Conservation (phyloP, 306 rosid species). For the Pterocarpus macrocarpus region DNA sequence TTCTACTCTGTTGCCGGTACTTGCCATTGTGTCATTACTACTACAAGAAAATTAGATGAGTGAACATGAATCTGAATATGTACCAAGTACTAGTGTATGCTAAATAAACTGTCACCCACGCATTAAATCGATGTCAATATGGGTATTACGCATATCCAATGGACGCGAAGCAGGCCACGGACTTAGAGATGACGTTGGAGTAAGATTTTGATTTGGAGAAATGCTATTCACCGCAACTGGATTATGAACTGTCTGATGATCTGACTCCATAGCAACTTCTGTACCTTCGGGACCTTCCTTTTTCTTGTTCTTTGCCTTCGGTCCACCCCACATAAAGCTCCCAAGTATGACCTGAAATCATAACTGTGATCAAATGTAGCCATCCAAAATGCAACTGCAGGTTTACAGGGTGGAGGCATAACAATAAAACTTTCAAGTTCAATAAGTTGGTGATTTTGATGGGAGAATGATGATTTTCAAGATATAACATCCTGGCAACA, state of each 20-base stretch:
- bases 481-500: constrained; percentile 12
- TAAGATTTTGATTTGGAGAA: constrained; percentile 63
- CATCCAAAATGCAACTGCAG: not conserved
- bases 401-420: not conserved
- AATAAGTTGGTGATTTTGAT: not conserved
- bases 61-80: constrained; percentile 52
- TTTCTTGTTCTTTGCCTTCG: constrained; percentile 74
- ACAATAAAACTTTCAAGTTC: not conserved
- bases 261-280: constrained; percentile 66
- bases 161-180: constrained; percentile 79
- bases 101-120: constrained; percentile 69
- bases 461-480: not conserved
- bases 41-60: constrained; percentile 63
- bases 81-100: constrained; percentile 46
- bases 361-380: constrained; percentile 28
- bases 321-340: constrained; percentile 89
- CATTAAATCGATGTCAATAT: constrained; percentile 93
- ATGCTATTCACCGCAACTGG: constrained; percentile 58
- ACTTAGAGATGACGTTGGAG: constrained; percentile 64
- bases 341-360: constrained; percentile 87
- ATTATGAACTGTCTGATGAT: constrained; percentile 68
- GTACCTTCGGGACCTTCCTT: constrained; percentile 63
- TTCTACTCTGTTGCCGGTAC: constrained; percentile 58
- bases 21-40: constrained; percentile 54
- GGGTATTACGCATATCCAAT: constrained; percentile 84